A percentile compares a stretch with the other conserved stretches of the same genome.
These are phyloP conservation scores for Phytophthora nicotianae DNA, from an alignment of 352 stramenopile genomes.

Conservation along the genomic window DNA sequence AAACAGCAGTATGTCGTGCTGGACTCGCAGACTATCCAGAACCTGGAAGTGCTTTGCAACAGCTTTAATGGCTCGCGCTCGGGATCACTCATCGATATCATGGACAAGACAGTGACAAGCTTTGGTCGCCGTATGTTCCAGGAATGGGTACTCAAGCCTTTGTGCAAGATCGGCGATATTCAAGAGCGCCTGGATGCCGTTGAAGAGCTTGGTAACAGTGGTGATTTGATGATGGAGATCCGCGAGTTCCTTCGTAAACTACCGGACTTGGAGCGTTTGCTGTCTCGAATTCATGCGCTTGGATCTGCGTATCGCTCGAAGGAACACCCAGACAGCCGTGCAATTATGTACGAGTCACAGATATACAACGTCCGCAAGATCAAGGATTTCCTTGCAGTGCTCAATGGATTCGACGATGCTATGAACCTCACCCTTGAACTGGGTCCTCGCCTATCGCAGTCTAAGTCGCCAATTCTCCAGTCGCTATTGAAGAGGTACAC, in stretches of 20 bases:
- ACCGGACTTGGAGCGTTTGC: conserved; percentile 96
- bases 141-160: conserved; percentile 96
- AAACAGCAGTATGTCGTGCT: conserved; percentile 92
- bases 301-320: conserved; percentile 83
- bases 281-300: conserved; percentile 97
- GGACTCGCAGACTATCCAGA: conserved; percentile 97
- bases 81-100: conserved; percentile 92
- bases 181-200: conserved; percentile 96
- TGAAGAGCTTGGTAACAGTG: conserved; percentile 89
- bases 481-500: conserved; percentile 54
- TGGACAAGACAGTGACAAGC: conserved; percentile 92
- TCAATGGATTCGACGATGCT: conserved; percentile 89
- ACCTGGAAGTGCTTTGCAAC: conserved; percentile 95
- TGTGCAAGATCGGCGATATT: conserved; percentile 95
- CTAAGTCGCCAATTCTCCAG: conserved; percentile 58
- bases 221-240: conserved; percentile 81
- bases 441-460: conserved; percentile 65
- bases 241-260: conserved; percentile 88
- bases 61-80: conserved; percentile 89
- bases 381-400: conserved; percentile 87
- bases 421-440: conserved; percentile 89
- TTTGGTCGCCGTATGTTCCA: conserved; percentile 96
- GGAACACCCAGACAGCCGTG: conserved; percentile 95
- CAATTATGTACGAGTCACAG: conserved; percentile 97
- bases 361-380: conserved; percentile 99